These are phyloP conservation scores for Cystoderma amianthinum DNA, from an alignment of 768 basidiomycete genomes.

Conservation along the genomic window DNA sequence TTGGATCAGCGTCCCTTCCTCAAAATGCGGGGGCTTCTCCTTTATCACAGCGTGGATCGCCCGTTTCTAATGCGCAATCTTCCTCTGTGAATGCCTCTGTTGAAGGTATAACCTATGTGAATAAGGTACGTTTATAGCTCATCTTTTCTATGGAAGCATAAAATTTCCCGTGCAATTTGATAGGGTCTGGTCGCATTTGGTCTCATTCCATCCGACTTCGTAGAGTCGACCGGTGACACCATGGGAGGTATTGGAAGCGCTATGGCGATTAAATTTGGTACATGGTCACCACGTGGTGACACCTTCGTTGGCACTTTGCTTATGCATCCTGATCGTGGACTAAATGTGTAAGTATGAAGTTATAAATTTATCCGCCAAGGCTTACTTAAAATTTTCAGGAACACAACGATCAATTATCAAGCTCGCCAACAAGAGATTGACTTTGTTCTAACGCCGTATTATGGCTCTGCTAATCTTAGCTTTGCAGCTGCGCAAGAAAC, in stretches of 20 bases:
- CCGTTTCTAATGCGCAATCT: not conserved
- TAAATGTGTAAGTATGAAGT: slow-evolving; percentile 38
- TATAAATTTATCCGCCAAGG: not conserved
- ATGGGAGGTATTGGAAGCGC: slow-evolving; percentile 60
- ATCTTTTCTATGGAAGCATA: not conserved
- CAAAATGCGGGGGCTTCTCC: not conserved
- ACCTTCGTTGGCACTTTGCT: slow-evolving; percentile 42
- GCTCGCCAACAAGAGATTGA: slow-evolving; percentile 55
- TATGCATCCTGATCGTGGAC: slow-evolving; percentile 57
- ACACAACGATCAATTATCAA: slow-evolving; percentile 53
- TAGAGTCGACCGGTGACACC: slow-evolving; percentile 51
- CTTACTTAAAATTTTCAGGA: slow-evolving; percentile 20
- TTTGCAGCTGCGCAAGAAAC: slow-evolving; percentile 47
- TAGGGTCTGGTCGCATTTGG: slow-evolving; percentile 60
- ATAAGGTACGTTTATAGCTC: not conserved
- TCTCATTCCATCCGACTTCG: slow-evolving; percentile 50
- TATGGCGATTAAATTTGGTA: slow-evolving; percentile 45
- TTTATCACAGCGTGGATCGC: not conserved
- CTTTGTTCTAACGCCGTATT: slow-evolving; percentile 55
- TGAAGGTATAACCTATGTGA: not conserved
- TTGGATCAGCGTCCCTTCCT: too few species aligned
- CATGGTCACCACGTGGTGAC: slow-evolving; percentile 31
- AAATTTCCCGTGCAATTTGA: not conserved
- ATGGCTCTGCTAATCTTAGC: slow-evolving; percentile 30
- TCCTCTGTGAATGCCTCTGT: not conserved